Evolutionary conservation across 2,329 filamentous ascomycete species (phyloP).

Genomic region (Fusarium poae): DNA sequence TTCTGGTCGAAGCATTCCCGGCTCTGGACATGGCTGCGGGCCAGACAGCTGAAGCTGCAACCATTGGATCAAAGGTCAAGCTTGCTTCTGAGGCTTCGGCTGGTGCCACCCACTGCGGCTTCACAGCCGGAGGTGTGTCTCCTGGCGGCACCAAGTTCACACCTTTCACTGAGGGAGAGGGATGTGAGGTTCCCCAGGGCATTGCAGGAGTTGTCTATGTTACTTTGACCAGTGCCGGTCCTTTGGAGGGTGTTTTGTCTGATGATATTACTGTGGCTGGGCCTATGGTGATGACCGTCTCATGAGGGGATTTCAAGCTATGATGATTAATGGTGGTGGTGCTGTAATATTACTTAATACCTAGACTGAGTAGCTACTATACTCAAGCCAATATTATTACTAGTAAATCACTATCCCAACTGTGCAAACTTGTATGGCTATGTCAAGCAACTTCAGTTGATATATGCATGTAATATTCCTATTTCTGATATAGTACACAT

Average conservation of each 20-base stretch:
- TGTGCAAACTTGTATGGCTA: not conserved
- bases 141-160: constrained; percentile 72
- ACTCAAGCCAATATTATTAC: constrained; percentile 31
- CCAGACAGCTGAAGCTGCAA: constrained; percentile 56
- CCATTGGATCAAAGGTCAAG: constrained; percentile 49
- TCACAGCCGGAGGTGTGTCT: constrained; percentile 70
- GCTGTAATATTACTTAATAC: constrained; percentile 32
- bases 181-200: constrained; percentile 72
- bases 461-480: constrained; percentile 19
- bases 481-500: constrained; percentile 30
- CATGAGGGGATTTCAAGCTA: constrained; percentile 35
- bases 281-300: constrained; percentile 69
- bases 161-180: constrained; percentile 63
- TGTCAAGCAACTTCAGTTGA: constrained; percentile 5
- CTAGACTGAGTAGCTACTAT: constrained; percentile 20
- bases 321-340: constrained; percentile 9
- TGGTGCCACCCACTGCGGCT: constrained; percentile 72
- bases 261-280: constrained; percentile 76
- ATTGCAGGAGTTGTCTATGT: constrained; percentile 76
- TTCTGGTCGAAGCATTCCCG: constrained; percentile 70
- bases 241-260: constrained; percentile 64
- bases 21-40: constrained; percentile 64
- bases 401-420: constrained; percentile 16
- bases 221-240: constrained; percentile 69
- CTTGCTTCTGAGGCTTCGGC: constrained; percentile 65